A percentile compares a stretch with the other conserved stretches of the same genome.
These are phyloP conservation scores for Sclerotinia minor DNA, from an alignment of 2,329 filamentous ascomycete species.

Conservation along the genomic window DNA sequence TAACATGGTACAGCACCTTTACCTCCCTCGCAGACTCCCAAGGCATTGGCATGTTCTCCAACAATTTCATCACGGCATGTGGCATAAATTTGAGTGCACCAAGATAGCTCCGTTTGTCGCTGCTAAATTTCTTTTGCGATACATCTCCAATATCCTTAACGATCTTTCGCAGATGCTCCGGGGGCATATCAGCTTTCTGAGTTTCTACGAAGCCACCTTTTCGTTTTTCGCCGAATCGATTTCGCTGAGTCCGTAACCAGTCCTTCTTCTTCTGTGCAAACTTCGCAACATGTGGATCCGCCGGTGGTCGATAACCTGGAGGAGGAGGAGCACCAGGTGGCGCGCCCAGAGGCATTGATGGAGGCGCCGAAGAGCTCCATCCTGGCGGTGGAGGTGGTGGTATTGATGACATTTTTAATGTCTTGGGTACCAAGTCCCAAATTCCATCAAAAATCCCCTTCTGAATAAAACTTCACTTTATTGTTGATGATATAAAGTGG, in stretches of 20 bases:
- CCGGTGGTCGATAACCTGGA: conserved; percentile 77
- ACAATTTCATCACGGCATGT: conserved; percentile 90
- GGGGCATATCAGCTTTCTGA: conserved; percentile 97
- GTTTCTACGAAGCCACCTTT: conserved; percentile 96
- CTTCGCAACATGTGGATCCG: conserved; percentile 85
- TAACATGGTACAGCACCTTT: conserved; percentile 97
- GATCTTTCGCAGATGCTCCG: conserved; percentile 96
- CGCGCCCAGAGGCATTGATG: conserved; percentile 51
- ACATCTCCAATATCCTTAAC: conserved; percentile 98
- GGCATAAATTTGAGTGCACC: conserved; percentile 99
- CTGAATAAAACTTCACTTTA: conserved; percentile 20
- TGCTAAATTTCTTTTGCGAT: conserved; percentile 98
- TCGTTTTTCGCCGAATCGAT: conserved; percentile 93
- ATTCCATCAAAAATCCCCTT: conserved; percentile 30
- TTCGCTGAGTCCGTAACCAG: conserved; percentile 90
- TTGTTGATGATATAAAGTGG: conserved; percentile 23
- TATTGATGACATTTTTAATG: conserved; percentile 55
- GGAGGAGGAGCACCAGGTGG: conserved; percentile 65
- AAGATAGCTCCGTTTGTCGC: conserved; percentile 95
- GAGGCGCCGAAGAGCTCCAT: conserved; percentile 56
- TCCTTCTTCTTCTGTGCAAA: conserved; percentile 99
- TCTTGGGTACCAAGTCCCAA: conserved; percentile 33
- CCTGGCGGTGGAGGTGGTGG: conserved; percentile 69
- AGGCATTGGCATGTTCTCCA: conserved; percentile 99
- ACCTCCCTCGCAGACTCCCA: conserved; percentile 97